Base-by-base conservation (phyloP, 805 yeast genomes). In the Lipomyces orientalis region DNA sequence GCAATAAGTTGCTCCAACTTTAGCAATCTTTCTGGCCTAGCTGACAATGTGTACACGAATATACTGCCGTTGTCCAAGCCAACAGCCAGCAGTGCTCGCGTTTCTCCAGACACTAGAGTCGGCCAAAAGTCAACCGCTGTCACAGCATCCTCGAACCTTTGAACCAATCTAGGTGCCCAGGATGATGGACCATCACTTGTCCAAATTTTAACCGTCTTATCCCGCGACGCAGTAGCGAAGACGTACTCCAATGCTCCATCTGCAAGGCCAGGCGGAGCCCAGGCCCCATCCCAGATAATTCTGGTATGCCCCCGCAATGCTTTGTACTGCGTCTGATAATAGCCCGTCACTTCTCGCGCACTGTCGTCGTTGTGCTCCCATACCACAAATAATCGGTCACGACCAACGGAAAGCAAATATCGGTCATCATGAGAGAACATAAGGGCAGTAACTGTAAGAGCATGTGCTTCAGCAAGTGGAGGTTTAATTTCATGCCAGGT, bases 221-320 rank as follows among this genome's bases (percentile, higher is more conserved):
- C 99, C 77, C 99, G 86, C 1, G 74, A 70, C 39, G 61, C 74
- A 5, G 75, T 71, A 10, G 73, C 83, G 75, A 94, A 93, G n/a
- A 77, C 76, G 33, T 61, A 54, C 12, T 29, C 37, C n/a, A 22
- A 31, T 8, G 9, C 39, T 19, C 54, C 62, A 1, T 25, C n/a
- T 25, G 43, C 25, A 14, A 61, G 19, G 2, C 61, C 68, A 4
- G 29, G 31, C 4, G 93, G 91, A 0, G 88, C 81, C 97, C 98
- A 95, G 51, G 90, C 85, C 76, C 94, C 88, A 79, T 95, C 98
- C 99, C 99, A 96, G 55, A 95, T 86, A 73, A 95, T 94, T 78
- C 98, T 86, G 1, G 89, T 78, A 76, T 96, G 99, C 0, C 97
- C 97, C 76, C 90, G 91, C 46, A 86, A 86, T 64, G 85, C 83